Base-by-base conservation (phyloP, 345 rosid species). In the Capsella bursapastoris region DNA sequence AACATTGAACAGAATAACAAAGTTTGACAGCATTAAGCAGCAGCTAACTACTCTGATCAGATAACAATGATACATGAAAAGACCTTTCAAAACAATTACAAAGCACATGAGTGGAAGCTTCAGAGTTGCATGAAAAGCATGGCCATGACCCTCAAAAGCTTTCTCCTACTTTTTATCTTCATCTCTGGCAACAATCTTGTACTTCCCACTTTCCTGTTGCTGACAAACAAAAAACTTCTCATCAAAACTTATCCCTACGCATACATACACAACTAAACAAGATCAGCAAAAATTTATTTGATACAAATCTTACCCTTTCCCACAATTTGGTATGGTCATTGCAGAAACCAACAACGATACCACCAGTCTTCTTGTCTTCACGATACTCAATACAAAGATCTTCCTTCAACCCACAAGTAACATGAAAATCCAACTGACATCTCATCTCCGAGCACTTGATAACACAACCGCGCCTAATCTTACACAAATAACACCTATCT, bases 191-290 rank as follows among this genome's bases (percentile, higher is more conserved):
- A 92, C 99, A 73, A 92, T 95, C 96, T 82, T 95, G 93, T 85
- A 95, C 83, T 89, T 95, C 16, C 99, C 99, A 40, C 96, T 88
- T 70, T 74, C 83, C 66, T 89, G 92, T 86, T 90, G 99, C 99
- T 95, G 74, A 40, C 51, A 65, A 66, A 72, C 71, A 81, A 32
- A 22, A 61, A 6, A 6, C 14, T n/a, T 3, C 8, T 57, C 62
- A 74, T 66, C 73, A 70, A 64, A 64, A 43, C 3, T 3, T 31
- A 49, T 2, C 57, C 4, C 37, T 37, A 44, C 10, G 16, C 12
- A 56, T 7, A 45, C 0, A 28, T 31, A 59, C 27, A 66, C 70
- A 7, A 32, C 51, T n/a, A 9, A n/a, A 48, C 31, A 22, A 31
- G 5, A 76, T 13, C 22, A 53, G 2, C 15, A 27, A 32, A 15